A percentile compares a stretch with the other conserved stretches of the same genome.
These are phyloP conservation scores for Knoxia roxburghii DNA, from an alignment of 257 asterid genomes.

Conservation along the genomic window DNA sequence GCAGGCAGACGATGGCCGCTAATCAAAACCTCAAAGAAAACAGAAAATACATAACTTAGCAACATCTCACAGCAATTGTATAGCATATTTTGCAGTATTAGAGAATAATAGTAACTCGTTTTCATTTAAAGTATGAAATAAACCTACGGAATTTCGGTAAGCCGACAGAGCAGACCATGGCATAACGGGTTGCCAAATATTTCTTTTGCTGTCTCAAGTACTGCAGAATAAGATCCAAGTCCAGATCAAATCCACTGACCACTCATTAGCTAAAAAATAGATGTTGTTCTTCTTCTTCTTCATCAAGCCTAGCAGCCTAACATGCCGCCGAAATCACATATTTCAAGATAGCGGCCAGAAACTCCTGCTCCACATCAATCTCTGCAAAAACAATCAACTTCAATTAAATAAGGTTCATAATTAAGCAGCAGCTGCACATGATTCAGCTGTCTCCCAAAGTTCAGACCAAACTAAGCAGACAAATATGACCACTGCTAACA, in stretches of 20 bases:
- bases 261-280: slow-evolving; percentile 16
- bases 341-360: neutral
- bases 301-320: slow-evolving; percentile 25
- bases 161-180: slow-evolving; percentile 18
- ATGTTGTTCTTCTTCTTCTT: slow-evolving; percentile 13
- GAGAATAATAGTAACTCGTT: slow-evolving; percentile 9
- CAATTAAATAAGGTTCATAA: neutral
- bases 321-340: slow-evolving; percentile 14
- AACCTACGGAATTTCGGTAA: slow-evolving; percentile 19
- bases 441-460: neutral
- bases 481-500: neutral
- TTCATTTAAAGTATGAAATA: slow-evolving; percentile 15
- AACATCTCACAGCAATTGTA: slow-evolving; percentile 2
- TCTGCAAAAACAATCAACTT: slow-evolving; percentile 14
- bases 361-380: slow-evolving; percentile 19
- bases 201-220: slow-evolving; percentile 11
- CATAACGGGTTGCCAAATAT: slow-evolving; percentile 16
- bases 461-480: neutral
- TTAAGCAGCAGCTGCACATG: neutral
- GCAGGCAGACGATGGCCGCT: slow-evolving; percentile 29
- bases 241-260: slow-evolving; percentile 15
- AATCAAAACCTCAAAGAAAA: slow-evolving; percentile 31
- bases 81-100: slow-evolving; percentile 5
- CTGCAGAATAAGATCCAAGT: slow-evolving; percentile 20
- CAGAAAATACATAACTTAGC: slow-evolving; percentile 21